A percentile compares a stretch with the other conserved stretches of the same genome.
These are phyloP conservation scores for Kandelia obovata DNA, from an alignment of 345 rosid species.

Conservation along the genomic window DNA sequence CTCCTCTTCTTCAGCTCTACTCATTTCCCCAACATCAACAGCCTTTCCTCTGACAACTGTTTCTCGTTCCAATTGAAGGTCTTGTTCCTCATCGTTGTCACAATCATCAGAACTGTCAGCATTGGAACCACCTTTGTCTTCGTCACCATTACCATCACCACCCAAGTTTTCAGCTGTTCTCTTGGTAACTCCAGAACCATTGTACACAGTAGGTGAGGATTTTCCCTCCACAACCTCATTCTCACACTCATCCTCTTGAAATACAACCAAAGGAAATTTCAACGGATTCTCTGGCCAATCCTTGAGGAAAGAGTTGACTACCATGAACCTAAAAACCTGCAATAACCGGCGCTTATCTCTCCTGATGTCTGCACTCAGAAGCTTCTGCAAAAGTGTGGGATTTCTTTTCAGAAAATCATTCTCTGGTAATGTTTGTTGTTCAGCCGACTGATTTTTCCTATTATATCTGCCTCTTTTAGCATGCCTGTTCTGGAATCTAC, in stretches of 20 bases:
- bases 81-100: background rate
- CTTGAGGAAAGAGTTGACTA: conserved; percentile 57
- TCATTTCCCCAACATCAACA: conserved; percentile 1
- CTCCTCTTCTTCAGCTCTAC: conserved; percentile 40
- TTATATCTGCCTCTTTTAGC: conserved; percentile 47
- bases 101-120: background rate
- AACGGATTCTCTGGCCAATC: conserved; percentile 60
- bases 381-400: conserved; percentile 78
- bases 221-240: conserved; percentile 30
- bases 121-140: background rate
- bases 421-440: conserved; percentile 27
- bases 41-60: conserved; percentile 4
- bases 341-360: conserved; percentile 58
- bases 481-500: conserved; percentile 37
- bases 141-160: background rate
- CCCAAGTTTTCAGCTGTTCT: conserved; percentile 6
- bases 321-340: conserved; percentile 77
- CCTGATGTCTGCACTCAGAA: conserved; percentile 63
- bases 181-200: conserved; percentile 17
- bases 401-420: conserved; percentile 33
- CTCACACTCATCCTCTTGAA: conserved; percentile 44
- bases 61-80: conserved; percentile 10
- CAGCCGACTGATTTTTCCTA: conserved; percentile 26
- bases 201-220: conserved; percentile 14
- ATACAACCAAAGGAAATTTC: conserved; percentile 49